These are phyloP conservation scores for Peronospora belbahrii DNA, from an alignment of 352 stramenopile genomes.

Conservation along the genomic window DNA sequence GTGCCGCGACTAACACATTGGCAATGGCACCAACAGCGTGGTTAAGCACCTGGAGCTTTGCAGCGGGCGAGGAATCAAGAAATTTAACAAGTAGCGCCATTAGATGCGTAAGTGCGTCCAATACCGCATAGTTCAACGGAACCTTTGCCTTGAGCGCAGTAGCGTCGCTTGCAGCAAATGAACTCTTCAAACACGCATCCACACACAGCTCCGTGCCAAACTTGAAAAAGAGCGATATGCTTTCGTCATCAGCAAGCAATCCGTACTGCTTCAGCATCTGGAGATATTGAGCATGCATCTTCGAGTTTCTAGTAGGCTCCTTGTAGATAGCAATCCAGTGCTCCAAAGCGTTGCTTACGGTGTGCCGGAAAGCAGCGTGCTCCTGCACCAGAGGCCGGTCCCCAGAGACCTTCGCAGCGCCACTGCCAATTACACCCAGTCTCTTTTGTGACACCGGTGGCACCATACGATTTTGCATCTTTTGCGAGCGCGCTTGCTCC, in stretches of 20 bases:
- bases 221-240: slow-evolving; percentile 96
- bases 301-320: slow-evolving; percentile 89
- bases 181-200: slow-evolving; percentile 92
- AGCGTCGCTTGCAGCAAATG: slow-evolving; percentile 33
- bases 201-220: slow-evolving; percentile 95
- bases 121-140: slow-evolving; percentile 87
- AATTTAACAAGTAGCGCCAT: slow-evolving; percentile 95
- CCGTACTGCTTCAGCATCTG: slow-evolving; percentile 95
- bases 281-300: slow-evolving; percentile 95
- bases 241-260: slow-evolving; percentile 93
- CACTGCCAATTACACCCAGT: slow-evolving; percentile 52
- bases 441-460: slow-evolving; percentile 32
- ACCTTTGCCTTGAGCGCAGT: slow-evolving; percentile 39
- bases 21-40: slow-evolving; percentile 92
- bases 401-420: slow-evolving; percentile 18
- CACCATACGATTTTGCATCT: slow-evolving; percentile 21
- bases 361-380: slow-evolving; percentile 78
- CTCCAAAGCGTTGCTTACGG: slow-evolving; percentile 90
- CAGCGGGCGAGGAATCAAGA: slow-evolving; percentile 77
- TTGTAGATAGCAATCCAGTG: slow-evolving; percentile 97
- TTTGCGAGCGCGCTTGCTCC: slow-evolving; percentile 68
- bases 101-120: slow-evolving; percentile 95
- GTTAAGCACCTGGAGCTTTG: slow-evolving; percentile 89
- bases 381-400: slow-evolving; percentile 56
- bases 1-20: slow-evolving; percentile 88